phyloP scores from a whole-genome alignment of 768 basidiomycete species.

The Harrya chromipes region DNA sequence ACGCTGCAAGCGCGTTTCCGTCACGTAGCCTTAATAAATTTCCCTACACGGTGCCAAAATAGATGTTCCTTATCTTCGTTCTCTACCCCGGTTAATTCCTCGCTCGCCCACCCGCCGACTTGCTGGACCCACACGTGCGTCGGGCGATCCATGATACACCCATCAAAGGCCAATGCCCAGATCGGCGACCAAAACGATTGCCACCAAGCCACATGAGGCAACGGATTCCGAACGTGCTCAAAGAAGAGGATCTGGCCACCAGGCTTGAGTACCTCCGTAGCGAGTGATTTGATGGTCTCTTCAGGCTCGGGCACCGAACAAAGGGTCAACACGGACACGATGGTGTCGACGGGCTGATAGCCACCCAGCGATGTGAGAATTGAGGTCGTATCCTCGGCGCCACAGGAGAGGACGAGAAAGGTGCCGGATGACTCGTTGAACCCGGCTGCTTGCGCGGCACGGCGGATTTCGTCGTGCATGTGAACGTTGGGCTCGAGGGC shows the following conservation, averaged over 20 bases:
- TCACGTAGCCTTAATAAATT: constrained; percentile 45
- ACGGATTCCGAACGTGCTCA: constrained; percentile 64
- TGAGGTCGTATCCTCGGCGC: constrained; percentile 53
- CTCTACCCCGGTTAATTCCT: constrained; percentile 45
- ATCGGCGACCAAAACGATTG: constrained; percentile 71
- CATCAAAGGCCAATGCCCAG: constrained; percentile 59
- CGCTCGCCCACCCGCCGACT: constrained; percentile 47
- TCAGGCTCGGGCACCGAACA: constrained; percentile 63
- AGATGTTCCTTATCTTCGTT: constrained; percentile 55
- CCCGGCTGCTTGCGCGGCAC: constrained; percentile 46
- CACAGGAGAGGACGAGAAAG: constrained; percentile 57
- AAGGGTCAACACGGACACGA: constrained; percentile 63
- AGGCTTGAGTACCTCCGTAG: constrained; percentile 52
- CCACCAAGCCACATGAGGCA: constrained; percentile 61
- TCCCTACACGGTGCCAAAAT: constrained; percentile 59
- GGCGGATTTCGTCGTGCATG: constrained; percentile 60
- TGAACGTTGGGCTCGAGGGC: constrained; percentile 67
- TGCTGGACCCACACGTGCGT: constrained; percentile 46
- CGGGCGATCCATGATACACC: constrained; percentile 61
- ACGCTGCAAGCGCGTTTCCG: background rate
- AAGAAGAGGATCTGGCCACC: constrained; percentile 65
- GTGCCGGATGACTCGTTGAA: constrained; percentile 51
- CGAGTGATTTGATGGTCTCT: constrained; percentile 43
- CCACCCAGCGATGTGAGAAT: constrained; percentile 44
- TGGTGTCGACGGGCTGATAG: constrained; percentile 48